Evolutionary conservation across 352 stramenopile genomes (phyloP).

Genomic region (Globisporangium orthogonon): DNA sequence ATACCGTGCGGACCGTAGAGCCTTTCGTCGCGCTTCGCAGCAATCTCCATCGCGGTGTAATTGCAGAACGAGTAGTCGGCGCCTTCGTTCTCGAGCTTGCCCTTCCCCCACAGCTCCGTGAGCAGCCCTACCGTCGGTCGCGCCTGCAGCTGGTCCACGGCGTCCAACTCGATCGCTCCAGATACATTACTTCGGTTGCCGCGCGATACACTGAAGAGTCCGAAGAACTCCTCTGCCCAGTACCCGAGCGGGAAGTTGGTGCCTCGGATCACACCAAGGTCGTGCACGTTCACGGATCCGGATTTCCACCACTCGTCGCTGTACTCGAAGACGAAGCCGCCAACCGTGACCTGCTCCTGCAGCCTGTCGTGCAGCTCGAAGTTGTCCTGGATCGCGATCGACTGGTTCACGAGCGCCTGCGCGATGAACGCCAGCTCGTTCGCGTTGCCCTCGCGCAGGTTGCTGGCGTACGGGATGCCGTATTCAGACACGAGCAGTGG

Average conservation of each 20-base stretch:
- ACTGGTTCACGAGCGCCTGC: conserved; percentile 34
- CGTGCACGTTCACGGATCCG: conserved; percentile 40
- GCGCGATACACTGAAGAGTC: conserved; percentile 23
- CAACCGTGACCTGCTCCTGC: conserved; percentile 44
- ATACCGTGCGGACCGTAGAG: conserved; percentile 16
- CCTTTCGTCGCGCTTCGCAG: conserved; percentile 6
- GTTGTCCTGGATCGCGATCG: conserved; percentile 50
- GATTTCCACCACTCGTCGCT: conserved; percentile 76
- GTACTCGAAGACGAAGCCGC: conserved; percentile 75
- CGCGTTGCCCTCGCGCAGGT: conserved; percentile 30
- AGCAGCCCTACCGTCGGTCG: conserved; percentile 51
- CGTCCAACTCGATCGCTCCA: conserved; percentile 4
- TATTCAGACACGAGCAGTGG: conserved; percentile 62
- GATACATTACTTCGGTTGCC: conserved; percentile 5
- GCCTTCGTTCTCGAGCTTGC: conserved; percentile 27
- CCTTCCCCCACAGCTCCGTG: conserved; percentile 32
- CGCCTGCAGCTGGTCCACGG: conserved; percentile 27
- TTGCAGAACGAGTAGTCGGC: conserved; percentile 30
- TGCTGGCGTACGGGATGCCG: conserved; percentile 47
- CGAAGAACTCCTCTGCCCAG: conserved; percentile 63
- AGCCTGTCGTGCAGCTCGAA: conserved; percentile 38
- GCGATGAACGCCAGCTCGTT: conserved; percentile 38
- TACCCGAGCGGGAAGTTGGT: conserved; percentile 51
- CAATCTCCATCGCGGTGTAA: neutral
- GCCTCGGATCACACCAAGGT: conserved; percentile 34